Evolutionary conservation across 176 grass and related monocot species (phyloP).

Genomic region (Carex pumila): DNA sequence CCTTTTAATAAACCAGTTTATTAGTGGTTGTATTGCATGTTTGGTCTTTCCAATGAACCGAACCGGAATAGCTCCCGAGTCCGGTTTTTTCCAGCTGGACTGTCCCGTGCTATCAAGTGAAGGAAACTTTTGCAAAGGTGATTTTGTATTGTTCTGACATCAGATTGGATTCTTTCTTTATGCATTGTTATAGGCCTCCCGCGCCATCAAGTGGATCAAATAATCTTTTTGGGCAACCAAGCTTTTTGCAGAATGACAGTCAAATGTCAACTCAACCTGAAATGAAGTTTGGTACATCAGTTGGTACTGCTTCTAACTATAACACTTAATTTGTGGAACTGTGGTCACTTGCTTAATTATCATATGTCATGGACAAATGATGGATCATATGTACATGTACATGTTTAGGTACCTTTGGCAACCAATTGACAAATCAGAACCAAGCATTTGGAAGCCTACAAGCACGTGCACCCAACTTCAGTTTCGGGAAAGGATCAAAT

Average conservation of each 20-base stretch:
- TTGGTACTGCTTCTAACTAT: constrained; percentile 11
- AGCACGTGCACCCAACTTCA: constrained; percentile 3
- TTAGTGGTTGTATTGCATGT: too few species aligned
- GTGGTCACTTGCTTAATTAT: background rate
- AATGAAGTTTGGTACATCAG: constrained; percentile 54
- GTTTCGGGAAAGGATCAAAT: constrained; percentile 16
- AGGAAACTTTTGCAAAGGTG: background rate
- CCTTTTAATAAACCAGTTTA: too few species aligned
- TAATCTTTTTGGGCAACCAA: constrained; percentile 24
- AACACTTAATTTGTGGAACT: background rate
- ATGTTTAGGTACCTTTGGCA: constrained; percentile 47
- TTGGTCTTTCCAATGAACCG: too few species aligned
- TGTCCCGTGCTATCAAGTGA: too few species aligned
- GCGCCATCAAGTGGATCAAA: background rate
- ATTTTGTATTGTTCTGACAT: background rate
- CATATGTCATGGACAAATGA: background rate
- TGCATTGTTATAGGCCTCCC: constrained; percentile 25
- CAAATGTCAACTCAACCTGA: constrained; percentile 33
- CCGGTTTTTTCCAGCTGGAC: too few species aligned
- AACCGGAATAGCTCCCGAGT: too few species aligned
- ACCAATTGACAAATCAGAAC: constrained; percentile 26
- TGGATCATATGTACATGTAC: background rate
- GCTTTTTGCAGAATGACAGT: constrained; percentile 17
- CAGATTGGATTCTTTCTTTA: background rate
- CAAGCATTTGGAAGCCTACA: constrained; percentile 19